Percentiles rank a stretch among this genome's conserved stretches.
Evolutionary conservation across 164 flowering plant species (phyloP).

Genomic region (Magnolia kwangsiensis): DNA sequence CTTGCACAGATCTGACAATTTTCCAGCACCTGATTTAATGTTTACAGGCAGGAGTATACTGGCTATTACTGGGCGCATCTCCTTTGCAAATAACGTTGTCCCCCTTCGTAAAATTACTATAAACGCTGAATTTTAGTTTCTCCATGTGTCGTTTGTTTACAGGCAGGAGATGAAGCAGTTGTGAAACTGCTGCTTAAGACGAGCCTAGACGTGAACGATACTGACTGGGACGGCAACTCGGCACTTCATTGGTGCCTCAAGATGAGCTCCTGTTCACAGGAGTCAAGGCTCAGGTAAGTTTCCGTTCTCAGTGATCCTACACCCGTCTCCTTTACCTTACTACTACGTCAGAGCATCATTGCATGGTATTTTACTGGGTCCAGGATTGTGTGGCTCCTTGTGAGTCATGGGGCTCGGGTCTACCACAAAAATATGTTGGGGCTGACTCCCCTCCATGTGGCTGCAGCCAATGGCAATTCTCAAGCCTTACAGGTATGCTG

Average conservation of each 20-base stretch:
- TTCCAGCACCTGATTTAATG: too few relatives aligned
- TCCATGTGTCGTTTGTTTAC: not conserved
- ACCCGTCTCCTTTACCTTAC: not conserved
- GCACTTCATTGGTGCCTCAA: conserved; percentile 54
- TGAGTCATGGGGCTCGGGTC: conserved; percentile 48
- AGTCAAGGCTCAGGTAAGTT: conserved; percentile 25
- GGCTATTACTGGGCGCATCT: too few relatives aligned
- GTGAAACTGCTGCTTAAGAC: conserved; percentile 42
- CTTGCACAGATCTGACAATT: too few relatives aligned
- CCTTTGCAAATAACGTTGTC: not conserved
- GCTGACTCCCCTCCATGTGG: conserved; percentile 46
- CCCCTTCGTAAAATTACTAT: not conserved
- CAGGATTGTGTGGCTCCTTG: conserved; percentile 37
- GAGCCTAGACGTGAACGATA: conserved; percentile 34
- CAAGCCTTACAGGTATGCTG: conserved; percentile 41
- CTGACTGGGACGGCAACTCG: conserved; percentile 51
- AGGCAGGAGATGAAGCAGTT: conserved; percentile 57
- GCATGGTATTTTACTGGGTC: not conserved
- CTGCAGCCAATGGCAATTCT: conserved; percentile 43
- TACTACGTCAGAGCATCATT: not conserved
- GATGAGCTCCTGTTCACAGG: conserved; percentile 18
- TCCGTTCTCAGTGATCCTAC: not conserved
- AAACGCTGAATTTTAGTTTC: not conserved
- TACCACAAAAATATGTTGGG: conserved; percentile 45
- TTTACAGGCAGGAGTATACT: too few relatives aligned